Percentiles rank a stretch among this genome's conserved stretches.
Evolutionary conservation across 306 rosid species (phyloP).

Genomic region (Pueraria montana): DNA sequence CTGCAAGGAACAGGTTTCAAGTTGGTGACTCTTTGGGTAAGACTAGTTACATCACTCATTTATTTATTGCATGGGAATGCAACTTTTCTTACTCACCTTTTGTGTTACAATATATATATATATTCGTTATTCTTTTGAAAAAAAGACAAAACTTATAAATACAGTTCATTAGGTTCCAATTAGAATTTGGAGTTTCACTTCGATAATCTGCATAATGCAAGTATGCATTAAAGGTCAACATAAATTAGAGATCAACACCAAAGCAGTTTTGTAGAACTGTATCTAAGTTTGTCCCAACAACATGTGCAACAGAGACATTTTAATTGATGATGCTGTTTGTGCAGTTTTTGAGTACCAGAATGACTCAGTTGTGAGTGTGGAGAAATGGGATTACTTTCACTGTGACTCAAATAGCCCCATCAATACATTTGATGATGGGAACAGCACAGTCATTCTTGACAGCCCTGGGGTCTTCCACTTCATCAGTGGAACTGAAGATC

Average conservation of each 20-base stretch:
- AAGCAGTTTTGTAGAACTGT: too few species aligned
- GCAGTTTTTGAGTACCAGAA: conserved; percentile 73
- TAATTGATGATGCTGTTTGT: neutral
- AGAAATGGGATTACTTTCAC: conserved; percentile 73
- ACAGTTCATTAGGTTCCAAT: too few species aligned
- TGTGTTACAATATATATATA: too few species aligned
- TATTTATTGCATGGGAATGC: neutral
- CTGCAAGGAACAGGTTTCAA: conserved; percentile 63
- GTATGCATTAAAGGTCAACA: too few species aligned
- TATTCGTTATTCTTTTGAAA: neutral
- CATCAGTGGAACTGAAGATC: conserved; percentile 63
- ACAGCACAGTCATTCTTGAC: conserved; percentile 61
- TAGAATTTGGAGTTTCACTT: too few species aligned
- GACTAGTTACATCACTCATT: neutral
- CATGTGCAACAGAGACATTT: too few species aligned
- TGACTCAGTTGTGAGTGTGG: conserved; percentile 71
- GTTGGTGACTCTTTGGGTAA: conserved; percentile 60
- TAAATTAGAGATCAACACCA: too few species aligned
- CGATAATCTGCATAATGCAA: too few species aligned
- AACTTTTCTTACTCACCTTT: neutral
- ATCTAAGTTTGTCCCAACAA: too few species aligned
- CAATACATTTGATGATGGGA: conserved; percentile 59
- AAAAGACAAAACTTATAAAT: too few species aligned
- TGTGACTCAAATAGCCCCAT: conserved; percentile 66
- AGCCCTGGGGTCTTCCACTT: conserved; percentile 68